These are phyloP conservation scores for Teratosphaeria nubilosa DNA, from an alignment of 2,329 filamentous ascomycete genomes.

Conservation along the genomic window DNA sequence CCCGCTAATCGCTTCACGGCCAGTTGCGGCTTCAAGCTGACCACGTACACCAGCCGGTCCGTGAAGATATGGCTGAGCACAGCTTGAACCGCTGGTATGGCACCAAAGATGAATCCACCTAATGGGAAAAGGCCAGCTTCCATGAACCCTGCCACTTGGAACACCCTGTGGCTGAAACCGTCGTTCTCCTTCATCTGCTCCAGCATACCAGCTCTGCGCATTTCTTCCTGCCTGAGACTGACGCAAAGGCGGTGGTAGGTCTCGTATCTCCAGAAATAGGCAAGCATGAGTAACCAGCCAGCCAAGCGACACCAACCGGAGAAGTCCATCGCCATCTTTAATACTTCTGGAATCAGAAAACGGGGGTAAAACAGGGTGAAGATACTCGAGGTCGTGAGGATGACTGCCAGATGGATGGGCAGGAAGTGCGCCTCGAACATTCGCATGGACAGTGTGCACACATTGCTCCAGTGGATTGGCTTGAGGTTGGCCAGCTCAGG, in stretches of 20 bases:
- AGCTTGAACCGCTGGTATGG: conserved; percentile 57
- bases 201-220: conserved; percentile 53
- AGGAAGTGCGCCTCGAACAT: conserved; percentile 68
- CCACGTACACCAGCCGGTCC: conserved; percentile 57
- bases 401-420: conserved; percentile 55
- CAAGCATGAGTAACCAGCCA: conserved; percentile 53
- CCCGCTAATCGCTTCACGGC: conserved; percentile 2
- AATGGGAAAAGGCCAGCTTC: conserved; percentile 58
- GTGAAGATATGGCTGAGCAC: conserved; percentile 63
- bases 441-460: conserved; percentile 52
- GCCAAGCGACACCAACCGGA: conserved; percentile 51
- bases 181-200: conserved; percentile 44
- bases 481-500: conserved; percentile 9
- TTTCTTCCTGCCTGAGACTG: conserved; percentile 52
- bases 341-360: conserved; percentile 41
- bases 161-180: conserved; percentile 15
- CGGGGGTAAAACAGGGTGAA: conserved; percentile 48
- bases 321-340: conserved; percentile 50
- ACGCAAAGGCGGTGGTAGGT: conserved; percentile 55
- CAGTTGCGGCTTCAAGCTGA: conserved; percentile 54
- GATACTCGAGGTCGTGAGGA: conserved; percentile 52
- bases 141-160: conserved; percentile 38
- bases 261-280: conserved; percentile 59
- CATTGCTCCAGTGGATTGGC: conserved; percentile 33
- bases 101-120: conserved; percentile 57